phyloP scores from a whole-genome alignment of 192 early-diverging fungal species.

The Coemansia sp. region DNA sequence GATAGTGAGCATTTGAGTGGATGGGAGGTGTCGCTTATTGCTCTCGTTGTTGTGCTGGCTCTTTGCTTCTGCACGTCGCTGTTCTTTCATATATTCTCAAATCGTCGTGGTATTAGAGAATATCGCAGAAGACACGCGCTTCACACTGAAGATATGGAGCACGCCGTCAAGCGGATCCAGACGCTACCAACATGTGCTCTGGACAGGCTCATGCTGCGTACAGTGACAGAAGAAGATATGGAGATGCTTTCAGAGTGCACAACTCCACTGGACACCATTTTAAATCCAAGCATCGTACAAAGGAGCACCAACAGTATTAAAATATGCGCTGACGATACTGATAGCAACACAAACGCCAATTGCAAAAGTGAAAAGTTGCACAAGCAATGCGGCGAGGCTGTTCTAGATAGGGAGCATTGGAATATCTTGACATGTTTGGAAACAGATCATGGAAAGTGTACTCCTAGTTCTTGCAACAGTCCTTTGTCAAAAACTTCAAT shows the following conservation, averaged over 20 bases:
- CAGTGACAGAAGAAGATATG: slow-evolving; percentile 36
- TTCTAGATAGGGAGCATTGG: background rate
- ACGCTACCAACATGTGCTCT: slow-evolving; percentile 49
- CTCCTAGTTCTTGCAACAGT: background rate
- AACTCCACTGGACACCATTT: slow-evolving; percentile 42
- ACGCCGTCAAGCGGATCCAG: slow-evolving; percentile 29
- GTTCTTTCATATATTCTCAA: slow-evolving; percentile 39
- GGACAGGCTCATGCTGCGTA: slow-evolving; percentile 44
- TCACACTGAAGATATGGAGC: background rate
- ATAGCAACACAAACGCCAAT: background rate
- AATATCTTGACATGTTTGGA: background rate
- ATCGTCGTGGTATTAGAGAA: slow-evolving; percentile 13
- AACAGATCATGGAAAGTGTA: background rate
- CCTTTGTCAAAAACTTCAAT: background rate
- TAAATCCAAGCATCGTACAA: slow-evolving; percentile 20
- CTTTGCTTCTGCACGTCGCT: slow-evolving; percentile 48
- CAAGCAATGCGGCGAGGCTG: background rate
- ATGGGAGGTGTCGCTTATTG: slow-evolving; percentile 53
- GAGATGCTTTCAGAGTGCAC: slow-evolving; percentile 37
- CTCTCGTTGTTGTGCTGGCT: slow-evolving; percentile 43
- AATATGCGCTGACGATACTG: background rate
- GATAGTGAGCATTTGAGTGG: slow-evolving; percentile 37
- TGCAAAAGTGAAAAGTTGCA: background rate
- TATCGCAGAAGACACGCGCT: slow-evolving; percentile 5
- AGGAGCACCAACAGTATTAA: slow-evolving; percentile 11